phyloP scores from a whole-genome alignment of 352 stramenopile genomes.

The Phytophthora lateralis region DNA sequence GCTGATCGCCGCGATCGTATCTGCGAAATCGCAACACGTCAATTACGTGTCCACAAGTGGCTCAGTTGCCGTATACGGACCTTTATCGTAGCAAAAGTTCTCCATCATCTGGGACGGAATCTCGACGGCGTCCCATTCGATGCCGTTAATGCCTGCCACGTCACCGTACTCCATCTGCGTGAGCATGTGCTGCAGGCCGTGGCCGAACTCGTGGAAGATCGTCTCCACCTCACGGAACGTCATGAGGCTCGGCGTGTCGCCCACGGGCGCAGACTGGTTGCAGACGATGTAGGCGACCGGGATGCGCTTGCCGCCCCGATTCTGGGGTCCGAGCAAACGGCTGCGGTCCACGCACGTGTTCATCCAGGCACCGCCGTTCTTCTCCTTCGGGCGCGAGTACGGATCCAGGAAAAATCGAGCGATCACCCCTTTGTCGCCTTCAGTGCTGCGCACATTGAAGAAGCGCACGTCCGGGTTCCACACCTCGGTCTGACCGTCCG shows the following conservation, averaged over 20 bases:
- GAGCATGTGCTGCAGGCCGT: constrained; percentile 99
- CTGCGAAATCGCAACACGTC: constrained; percentile 38
- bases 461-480: constrained; percentile 98
- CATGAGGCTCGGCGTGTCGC: constrained; percentile 96
- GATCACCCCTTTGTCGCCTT: constrained; percentile 81
- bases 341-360: constrained; percentile 95
- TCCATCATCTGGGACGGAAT: constrained; percentile 99
- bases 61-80: constrained; percentile 42
- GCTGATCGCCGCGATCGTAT: constrained; percentile 85
- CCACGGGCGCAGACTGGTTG: constrained; percentile 95
- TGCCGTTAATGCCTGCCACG: constrained; percentile 96
- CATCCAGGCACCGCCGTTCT: constrained; percentile 98
- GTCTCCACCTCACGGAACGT: constrained; percentile 98
- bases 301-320: constrained; percentile 68
- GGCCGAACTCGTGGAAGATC: constrained; percentile 96
- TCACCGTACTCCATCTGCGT: constrained; percentile 95
- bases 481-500: constrained; percentile 64
- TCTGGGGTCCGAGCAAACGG: constrained; percentile 71
- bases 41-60: not conserved
- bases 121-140: constrained; percentile 99
- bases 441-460: constrained; percentile 91
- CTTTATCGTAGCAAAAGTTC: constrained; percentile 97
- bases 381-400: constrained; percentile 96
- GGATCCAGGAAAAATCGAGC: constrained; percentile 98
- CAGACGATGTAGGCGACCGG: constrained; percentile 98